phyloP scores from a whole-genome alignment of 2,329 filamentous ascomycete genomes.

The Fusarium newnesense region DNA sequence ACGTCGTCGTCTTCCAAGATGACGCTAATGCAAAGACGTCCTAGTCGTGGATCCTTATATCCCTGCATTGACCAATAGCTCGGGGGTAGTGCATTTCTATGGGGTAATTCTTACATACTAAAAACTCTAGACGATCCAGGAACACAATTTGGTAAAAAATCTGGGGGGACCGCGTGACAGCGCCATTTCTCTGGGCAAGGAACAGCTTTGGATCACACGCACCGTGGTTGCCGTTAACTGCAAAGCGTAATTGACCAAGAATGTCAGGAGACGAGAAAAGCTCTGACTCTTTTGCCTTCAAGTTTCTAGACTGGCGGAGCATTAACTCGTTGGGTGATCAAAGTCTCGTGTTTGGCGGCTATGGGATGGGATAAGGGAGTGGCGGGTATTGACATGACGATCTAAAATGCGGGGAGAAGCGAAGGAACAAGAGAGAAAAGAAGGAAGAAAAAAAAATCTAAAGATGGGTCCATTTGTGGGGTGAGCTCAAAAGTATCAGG shows the following conservation, averaged over 20 bases:
- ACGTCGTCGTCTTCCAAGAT: conserved; percentile 22
- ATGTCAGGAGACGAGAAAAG: conserved; percentile 12
- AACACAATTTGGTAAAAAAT: conserved; percentile 32
- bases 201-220: conserved; percentile 37
- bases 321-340: not conserved
- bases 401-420: conserved; percentile 38
- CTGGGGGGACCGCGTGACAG: conserved; percentile 41
- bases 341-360: not conserved
- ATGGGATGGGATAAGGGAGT: not conserved
- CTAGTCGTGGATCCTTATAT: conserved; percentile 13
- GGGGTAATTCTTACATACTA: conserved; percentile 46
- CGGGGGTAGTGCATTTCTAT: conserved; percentile 35
- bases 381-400: conserved; percentile 4
- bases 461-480: conserved; percentile 38
- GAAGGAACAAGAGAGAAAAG: not conserved
- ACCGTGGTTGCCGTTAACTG: conserved; percentile 42
- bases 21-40: conserved; percentile 14
- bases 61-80: conserved; percentile 26
- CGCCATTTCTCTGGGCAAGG: conserved; percentile 29
- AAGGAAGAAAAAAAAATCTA: not conserved
- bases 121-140: conserved; percentile 43
- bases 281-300: not conserved
- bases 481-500: conserved; percentile 30
- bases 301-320: not conserved
- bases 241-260: conserved; percentile 32